These are phyloP conservation scores for Calonectria honghensis DNA, from an alignment of 2,329 filamentous ascomycete species.

Conservation along the genomic window DNA sequence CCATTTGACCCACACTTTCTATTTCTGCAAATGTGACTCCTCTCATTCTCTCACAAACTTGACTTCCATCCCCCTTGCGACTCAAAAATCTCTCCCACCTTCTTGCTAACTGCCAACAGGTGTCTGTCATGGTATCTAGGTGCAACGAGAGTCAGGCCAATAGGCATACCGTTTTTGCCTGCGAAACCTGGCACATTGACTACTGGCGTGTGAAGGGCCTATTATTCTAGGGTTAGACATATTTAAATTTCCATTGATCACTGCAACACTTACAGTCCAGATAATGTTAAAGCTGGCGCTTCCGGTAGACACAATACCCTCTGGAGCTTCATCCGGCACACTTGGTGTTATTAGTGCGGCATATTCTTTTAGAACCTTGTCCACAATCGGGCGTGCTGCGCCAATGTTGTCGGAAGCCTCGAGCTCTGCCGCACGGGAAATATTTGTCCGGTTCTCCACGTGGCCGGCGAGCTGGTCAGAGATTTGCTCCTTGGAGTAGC, in stretches of 20 bases:
- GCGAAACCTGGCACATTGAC: conserved; percentile 78
- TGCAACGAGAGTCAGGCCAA: conserved; percentile 73
- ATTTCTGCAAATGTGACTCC: not conserved
- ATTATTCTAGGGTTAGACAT: not conserved
- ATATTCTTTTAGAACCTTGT: conserved; percentile 71
- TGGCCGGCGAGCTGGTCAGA: conserved; percentile 66
- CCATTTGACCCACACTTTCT: not conserved
- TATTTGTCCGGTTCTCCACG: conserved; percentile 68
- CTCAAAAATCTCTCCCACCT: conserved; percentile 59
- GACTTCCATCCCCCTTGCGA: conserved; percentile 51
- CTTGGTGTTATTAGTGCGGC: conserved; percentile 75
- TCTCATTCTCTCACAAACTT: not conserved
- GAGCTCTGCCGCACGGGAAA: conserved; percentile 68
- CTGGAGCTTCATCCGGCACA: conserved; percentile 75
- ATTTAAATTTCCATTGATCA: not conserved
- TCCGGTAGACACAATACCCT: conserved; percentile 72
- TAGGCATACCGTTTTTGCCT: conserved; percentile 70
- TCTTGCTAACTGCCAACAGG: conserved; percentile 64
- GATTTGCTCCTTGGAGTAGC: conserved; percentile 67
- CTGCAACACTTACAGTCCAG: conserved; percentile 71
- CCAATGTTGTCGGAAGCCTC: conserved; percentile 73
- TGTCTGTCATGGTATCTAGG: conserved; percentile 67
- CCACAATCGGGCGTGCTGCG: conserved; percentile 71
- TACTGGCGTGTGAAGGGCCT: conserved; percentile 75
- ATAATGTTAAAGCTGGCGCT: conserved; percentile 70